Evolutionary conservation across 192 early-diverging fungal species (phyloP).

Genomic region (Cladochytrium replicatum): DNA sequence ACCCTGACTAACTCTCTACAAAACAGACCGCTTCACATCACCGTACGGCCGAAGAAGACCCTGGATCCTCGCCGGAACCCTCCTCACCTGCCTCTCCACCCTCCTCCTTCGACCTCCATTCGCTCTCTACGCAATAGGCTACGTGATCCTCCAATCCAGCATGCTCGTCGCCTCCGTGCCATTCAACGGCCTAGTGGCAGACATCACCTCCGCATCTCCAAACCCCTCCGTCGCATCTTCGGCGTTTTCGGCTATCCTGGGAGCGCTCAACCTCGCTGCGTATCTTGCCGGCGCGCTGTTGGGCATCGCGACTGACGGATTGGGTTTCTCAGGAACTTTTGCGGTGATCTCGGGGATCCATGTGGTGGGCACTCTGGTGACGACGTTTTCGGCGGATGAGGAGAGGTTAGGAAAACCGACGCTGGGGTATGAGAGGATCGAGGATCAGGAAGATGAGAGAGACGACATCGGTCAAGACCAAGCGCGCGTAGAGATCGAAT

Average conservation of each 20-base stretch:
- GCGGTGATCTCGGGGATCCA: no score
- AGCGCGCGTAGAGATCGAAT: no score
- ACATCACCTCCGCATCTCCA: conserved; percentile 22
- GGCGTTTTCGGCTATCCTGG: conserved; percentile 28
- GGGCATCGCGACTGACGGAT: conserved; percentile 20
- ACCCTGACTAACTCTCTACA: not conserved
- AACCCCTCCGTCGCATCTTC: conserved; percentile 29
- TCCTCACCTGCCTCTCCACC: conserved; percentile 21
- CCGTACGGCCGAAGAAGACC: conserved; percentile 16
- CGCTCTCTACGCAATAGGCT: conserved; percentile 20
- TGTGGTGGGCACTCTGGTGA: no score
- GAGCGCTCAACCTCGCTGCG: conserved; percentile 25
- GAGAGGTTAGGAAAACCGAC: no score
- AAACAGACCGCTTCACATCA: conserved; percentile 21
- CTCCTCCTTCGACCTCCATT: conserved; percentile 21
- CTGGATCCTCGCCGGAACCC: conserved; percentile 24
- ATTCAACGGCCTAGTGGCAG: conserved; percentile 35
- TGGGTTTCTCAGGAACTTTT: conserved; percentile 7
- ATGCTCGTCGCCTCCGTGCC: conserved; percentile 26
- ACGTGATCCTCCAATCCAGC: conserved; percentile 14
- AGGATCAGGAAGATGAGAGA: no score
- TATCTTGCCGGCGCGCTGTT: conserved; percentile 27
- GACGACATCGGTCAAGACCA: no score
- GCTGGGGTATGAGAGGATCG: no score
- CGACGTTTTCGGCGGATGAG: no score